Conservation (phyloP, 345 rosid species). For the Lepidium sativum region DNA sequence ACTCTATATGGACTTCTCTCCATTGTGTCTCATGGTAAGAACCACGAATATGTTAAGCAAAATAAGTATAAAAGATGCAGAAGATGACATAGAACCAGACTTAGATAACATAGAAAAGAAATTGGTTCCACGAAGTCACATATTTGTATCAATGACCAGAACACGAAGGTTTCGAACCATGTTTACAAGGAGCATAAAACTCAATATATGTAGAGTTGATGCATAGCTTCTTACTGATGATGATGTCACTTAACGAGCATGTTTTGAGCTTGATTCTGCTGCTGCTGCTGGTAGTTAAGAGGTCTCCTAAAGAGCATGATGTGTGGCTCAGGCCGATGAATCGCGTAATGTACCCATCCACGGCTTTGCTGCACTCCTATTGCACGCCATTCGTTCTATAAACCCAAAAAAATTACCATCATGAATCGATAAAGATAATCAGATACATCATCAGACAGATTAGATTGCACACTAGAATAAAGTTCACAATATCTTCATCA, state of each 20-base stretch:
- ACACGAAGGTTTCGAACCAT: background rate
- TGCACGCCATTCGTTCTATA: conserved; percentile 87
- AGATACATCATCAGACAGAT: background rate
- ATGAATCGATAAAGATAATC: background rate
- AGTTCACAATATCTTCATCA: background rate
- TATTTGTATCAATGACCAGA: background rate
- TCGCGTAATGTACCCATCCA: conserved; percentile 94
- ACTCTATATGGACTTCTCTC: too few relatives aligned
- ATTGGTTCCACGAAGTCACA: background rate
- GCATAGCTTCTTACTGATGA: background rate
- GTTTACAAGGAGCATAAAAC: conserved; percentile 4
- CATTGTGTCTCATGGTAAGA: too few relatives aligned
- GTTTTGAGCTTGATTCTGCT: conserved; percentile 57
- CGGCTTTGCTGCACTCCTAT: conserved; percentile 97
- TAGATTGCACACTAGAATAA: background rate
- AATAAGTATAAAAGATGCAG: background rate
- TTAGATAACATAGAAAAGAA: background rate
- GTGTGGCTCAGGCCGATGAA: conserved; percentile 97
- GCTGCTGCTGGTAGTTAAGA: conserved; percentile 79
- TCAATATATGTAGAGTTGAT: background rate
- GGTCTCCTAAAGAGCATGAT: conserved; percentile 96
- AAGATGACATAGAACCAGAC: background rate
- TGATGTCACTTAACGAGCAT: conserved; percentile 40
- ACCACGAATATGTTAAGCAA: background rate
- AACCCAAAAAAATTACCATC: background rate